Conservation (phyloP, 2,329 filamentous ascomycete species). For the Trichoderma atrobrunneum region DNA sequence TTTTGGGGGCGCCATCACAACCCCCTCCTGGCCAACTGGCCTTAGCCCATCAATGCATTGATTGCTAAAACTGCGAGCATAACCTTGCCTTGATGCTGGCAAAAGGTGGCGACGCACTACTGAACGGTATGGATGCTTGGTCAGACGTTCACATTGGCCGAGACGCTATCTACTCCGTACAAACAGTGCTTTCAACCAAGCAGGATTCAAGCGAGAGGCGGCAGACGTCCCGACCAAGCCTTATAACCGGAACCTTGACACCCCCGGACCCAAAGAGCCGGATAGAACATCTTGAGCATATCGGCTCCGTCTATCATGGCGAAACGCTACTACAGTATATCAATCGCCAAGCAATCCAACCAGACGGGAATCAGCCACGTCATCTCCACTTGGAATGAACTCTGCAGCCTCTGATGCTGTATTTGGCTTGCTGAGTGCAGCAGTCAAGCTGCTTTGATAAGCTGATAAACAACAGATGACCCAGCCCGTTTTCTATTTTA, state of each 20-base stretch:
- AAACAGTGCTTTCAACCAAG: not conserved
- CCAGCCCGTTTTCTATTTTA: not conserved
- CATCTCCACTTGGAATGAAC: slow-evolving; percentile 13
- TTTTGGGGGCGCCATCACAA: not conserved
- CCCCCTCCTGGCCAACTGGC: not conserved
- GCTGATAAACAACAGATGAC: slow-evolving; percentile 8
- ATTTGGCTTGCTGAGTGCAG: not conserved
- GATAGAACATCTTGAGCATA: not conserved
- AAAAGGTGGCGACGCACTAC: not conserved
- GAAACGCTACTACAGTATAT: not conserved
- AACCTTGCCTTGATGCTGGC: not conserved
- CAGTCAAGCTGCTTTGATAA: not conserved
- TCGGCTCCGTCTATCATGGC: not conserved
- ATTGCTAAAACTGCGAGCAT: not conserved
- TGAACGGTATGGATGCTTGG: not conserved
- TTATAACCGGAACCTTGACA: not conserved
- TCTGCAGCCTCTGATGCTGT: slow-evolving; percentile 6
- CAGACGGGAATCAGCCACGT: slow-evolving; percentile 4
- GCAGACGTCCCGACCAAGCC: slow-evolving; percentile 1
- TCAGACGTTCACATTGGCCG: not conserved
- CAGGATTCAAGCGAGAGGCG: not conserved
- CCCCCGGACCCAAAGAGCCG: not conserved
- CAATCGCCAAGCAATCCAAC: not conserved
- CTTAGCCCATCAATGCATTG: not conserved
- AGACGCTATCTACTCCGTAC: not conserved